These are phyloP conservation scores for Tilletia walkeri DNA, from an alignment of 1,284 basidiomycete species.

Conservation along the genomic window DNA sequence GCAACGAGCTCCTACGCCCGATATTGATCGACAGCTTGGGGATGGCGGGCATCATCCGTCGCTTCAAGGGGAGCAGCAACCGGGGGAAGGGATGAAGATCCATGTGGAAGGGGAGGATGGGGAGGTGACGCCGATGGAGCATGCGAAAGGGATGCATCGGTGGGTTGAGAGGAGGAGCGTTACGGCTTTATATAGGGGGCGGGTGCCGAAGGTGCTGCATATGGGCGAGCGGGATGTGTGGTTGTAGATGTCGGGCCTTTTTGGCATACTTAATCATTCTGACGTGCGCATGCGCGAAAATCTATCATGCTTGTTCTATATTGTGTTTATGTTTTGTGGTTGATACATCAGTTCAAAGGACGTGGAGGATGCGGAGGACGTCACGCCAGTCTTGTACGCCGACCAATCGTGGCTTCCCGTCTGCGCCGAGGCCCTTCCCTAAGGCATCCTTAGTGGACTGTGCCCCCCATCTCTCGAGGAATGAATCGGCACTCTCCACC, in stretches of 20 bases:
- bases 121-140: slow-evolving; percentile 2
- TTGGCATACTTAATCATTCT: too few relatives aligned
- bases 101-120: neutral
- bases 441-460: neutral
- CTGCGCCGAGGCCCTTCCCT: neutral
- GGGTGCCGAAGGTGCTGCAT: slow-evolving; percentile 30
- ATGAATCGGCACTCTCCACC: neutral
- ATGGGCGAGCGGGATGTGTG: slow-evolving; percentile 15
- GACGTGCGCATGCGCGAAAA: too few relatives aligned
- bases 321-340: neutral
- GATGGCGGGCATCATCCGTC: neutral
- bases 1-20: neutral
- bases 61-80: neutral
- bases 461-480: neutral
- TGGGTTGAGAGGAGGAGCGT: slow-evolving; percentile 19
- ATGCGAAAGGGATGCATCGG: slow-evolving; percentile 13
- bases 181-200: slow-evolving; percentile 32
- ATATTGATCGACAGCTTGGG: slow-evolving; percentile 3
- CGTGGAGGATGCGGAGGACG: slow-evolving; percentile 14
- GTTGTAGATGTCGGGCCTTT: neutral
- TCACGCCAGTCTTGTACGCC: slow-evolving; percentile 16
- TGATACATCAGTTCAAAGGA: neutral
- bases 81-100: slow-evolving; percentile 29
- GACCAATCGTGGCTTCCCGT: slow-evolving; percentile 7
- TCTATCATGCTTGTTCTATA: too few relatives aligned